Evolutionary conservation across 176 grass and related monocot genomes (phyloP).

Genomic region (Phoenix dactylifera): DNA sequence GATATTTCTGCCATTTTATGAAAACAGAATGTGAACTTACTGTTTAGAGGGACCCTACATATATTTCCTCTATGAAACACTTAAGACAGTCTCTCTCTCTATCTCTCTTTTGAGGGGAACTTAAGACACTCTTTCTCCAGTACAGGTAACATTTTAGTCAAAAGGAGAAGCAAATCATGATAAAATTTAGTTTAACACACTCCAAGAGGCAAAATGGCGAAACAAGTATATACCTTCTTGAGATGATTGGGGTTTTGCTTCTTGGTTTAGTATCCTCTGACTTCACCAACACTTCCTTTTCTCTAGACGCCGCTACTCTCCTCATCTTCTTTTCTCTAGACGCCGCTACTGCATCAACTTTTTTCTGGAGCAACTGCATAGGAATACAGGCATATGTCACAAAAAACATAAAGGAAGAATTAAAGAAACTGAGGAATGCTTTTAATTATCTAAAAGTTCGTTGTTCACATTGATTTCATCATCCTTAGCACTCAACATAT

Average conservation of each 20-base stretch:
- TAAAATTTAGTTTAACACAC: no score
- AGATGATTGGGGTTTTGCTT: not conserved
- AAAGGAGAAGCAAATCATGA: no score
- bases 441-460: not conserved
- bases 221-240: no score
- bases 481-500: constrained; percentile 13
- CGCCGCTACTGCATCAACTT: constrained; percentile 2
- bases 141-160: no score
- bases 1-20: no score
- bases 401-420: not conserved
- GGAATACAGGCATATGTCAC: not conserved
- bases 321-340: constrained; percentile 12
- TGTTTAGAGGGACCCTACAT: no score
- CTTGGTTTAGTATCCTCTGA: constrained; percentile 1
- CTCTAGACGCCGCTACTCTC: constrained; percentile 7
- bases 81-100: no score
- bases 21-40: no score
- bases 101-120: no score
- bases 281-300: constrained; percentile 10
- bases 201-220: no score
- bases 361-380: constrained; percentile 16
- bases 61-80: no score
- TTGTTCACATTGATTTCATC: constrained; percentile 22
- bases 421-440: not conserved
- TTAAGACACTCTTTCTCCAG: no score